Base-by-base conservation (phyloP, 257 asterid species). In the Dorcoceras hygrometricum region DNA sequence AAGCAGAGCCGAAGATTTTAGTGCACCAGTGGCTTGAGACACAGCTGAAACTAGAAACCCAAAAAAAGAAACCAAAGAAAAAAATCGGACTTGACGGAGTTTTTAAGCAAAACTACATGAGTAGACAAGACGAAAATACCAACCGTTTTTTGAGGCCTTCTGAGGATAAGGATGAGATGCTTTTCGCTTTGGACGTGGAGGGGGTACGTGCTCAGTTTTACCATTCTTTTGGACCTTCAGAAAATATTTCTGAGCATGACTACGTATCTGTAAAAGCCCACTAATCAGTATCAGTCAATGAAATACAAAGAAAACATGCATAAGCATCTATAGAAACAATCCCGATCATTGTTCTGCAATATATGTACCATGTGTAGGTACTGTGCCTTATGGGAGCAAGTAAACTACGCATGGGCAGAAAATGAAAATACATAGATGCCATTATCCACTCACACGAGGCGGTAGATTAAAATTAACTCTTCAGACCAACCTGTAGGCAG, bases 141-240 rank as follows among this genome's bases (percentile, higher is more conserved):
- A 74, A 87, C 94, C 91, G 69, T 22, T 77, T 81, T 80, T 87
- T 5, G 95, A 70, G 68, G 95, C 96, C 71, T 89, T 91, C 46
- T 89, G 98, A 18, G 98, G 98, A 76, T 89, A 91, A 31, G 98
- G 98, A 78, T 87, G 98, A 59, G 92, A 65, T 59, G 98, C 95
- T 78, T 91, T 91, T 73, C 96, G 80, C 88, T 91, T 91, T 28
- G 98, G 98, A 16, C 98, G 94, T n/a, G 96, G 98, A 1, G 98
- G 98, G 76, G 98, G 98, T 46, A 91, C 79, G 74, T 84, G 98
- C 65, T 87, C 98, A 31, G 80, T 87, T 25, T 85, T 76, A 28
- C 98, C 98, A 71, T 79, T 89, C 77, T 91, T 91, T 82, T 87
- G 95, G 72, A 91, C 92, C 80, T 87, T 91, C 69, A 89, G 75